These are phyloP conservation scores for Pinus tabuliformis DNA, from an alignment of 75 land plant species.

Conservation along the genomic window DNA sequence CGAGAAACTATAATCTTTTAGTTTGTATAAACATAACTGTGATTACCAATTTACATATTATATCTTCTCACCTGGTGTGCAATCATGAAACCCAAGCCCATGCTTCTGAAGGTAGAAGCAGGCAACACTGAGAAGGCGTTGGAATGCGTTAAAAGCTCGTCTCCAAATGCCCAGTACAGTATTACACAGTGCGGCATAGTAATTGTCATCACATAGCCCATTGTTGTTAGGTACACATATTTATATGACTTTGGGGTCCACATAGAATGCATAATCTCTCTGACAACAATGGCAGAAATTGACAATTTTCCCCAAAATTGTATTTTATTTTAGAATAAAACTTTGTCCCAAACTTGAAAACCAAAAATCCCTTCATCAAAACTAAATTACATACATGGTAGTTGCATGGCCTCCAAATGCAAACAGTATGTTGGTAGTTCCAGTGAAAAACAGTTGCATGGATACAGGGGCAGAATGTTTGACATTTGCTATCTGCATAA, in stretches of 20 bases:
- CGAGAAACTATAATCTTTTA: too few species aligned
- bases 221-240: slow-evolving; percentile 17
- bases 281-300: neutral
- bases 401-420: slow-evolving; percentile 36
- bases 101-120: slow-evolving; percentile 4
- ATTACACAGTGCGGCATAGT: slow-evolving; percentile 23
- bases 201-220: slow-evolving; percentile 17
- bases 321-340: too few species aligned
- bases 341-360: too few species aligned
- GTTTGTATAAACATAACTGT: too few species aligned
- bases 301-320: too few species aligned
- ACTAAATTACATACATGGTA: slow-evolving; percentile 16
- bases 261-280: slow-evolving; percentile 45
- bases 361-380: neutral
- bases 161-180: slow-evolving; percentile 38
- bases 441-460: slow-evolving; percentile 25
- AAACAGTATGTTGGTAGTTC: slow-evolving; percentile 31
- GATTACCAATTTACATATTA: too few species aligned
- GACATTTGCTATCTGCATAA: slow-evolving; percentile 14
- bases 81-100: slow-evolving; percentile 22
- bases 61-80: slow-evolving; percentile 21
- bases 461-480: slow-evolving; percentile 20
- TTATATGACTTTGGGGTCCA: slow-evolving; percentile 26
- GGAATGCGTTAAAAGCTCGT: slow-evolving; percentile 18
- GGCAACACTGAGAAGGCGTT: slow-evolving; percentile 32